Conservation (phyloP, 345 rosid genomes). For the Linum usitatissimum region DNA sequence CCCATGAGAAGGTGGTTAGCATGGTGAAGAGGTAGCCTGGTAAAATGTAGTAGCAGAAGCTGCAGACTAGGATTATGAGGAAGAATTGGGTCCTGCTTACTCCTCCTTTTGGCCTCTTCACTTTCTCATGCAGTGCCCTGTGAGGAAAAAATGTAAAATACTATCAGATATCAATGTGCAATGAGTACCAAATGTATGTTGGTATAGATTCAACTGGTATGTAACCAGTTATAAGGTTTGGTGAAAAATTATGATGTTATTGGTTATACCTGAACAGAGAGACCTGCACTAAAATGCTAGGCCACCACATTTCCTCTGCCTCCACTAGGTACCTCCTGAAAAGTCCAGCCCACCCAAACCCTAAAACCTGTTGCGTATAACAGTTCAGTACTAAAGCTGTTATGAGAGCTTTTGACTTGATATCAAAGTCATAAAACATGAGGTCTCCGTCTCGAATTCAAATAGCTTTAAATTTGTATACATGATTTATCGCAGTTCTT, state of each 20-base stretch:
- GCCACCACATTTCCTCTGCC: constrained; percentile 23
- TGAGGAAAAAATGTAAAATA: too few relatives aligned
- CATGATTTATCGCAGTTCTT: too few relatives aligned
- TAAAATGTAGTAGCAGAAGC: constrained; percentile 58
- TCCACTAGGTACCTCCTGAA: constrained; percentile 15
- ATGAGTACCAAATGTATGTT: too few relatives aligned
- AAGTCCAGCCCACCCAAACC: constrained; percentile 20
- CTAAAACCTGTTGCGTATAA: constrained; percentile 19
- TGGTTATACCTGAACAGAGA: constrained; percentile 1
- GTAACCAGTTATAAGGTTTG: too few relatives aligned
- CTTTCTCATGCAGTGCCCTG: neutral
- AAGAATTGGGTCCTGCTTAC: constrained; percentile 38
- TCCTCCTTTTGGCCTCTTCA: neutral
- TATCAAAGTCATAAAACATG: too few relatives aligned
- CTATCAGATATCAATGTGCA: too few relatives aligned
- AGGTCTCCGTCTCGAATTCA: too few relatives aligned
- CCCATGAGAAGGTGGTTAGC: constrained; percentile 60
- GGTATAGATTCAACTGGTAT: too few relatives aligned
- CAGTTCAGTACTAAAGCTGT: neutral
- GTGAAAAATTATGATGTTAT: too few relatives aligned
- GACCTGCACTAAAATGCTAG: constrained; percentile 14
- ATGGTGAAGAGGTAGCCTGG: constrained; percentile 50
- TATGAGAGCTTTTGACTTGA: too few relatives aligned
- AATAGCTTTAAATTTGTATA: too few relatives aligned
- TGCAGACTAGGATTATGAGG: constrained; percentile 35